Evolutionary conservation across 208 protist species (phyloP), one percentile per base, ranked within the genome.

Genomic region (Leishmania braziliensis): DNA sequence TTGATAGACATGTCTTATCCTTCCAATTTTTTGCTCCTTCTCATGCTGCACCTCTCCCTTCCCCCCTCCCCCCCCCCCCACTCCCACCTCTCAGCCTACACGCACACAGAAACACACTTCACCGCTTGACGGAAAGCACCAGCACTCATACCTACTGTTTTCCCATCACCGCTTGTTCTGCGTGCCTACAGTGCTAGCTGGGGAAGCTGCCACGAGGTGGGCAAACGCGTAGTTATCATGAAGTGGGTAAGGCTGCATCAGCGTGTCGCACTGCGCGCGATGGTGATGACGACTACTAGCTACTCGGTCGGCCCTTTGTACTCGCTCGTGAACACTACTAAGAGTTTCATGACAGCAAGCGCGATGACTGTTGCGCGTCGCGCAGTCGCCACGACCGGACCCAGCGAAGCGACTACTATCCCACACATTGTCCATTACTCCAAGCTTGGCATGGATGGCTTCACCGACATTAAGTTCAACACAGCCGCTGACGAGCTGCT

Each of bases 371-470:
- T 75, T 29, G 51, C 20, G 73, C 53, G 56, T 33, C 73, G 56
- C 39, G 36, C 73, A 65, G 73, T 36, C 36, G 53, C 75, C 39
- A 53, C 46, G 9, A 50, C 83, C 33, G 62, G 48, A 16, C 23
- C 60, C 53, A 56, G 18, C 39, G 54, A 6, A 77, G 65, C 54
- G 29, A 43, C 63, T 2, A 39, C 66, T 9, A 66, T 29, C 5
- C 56, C 66, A 74, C 84, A 84, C 3, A 54, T 80, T 9, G 77
- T 80, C 51, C 84, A 84, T 79, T 90, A 91, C 84, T 93, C 91
- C 8, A 88, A 88, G 66, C 77, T 90, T 3, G 94, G 94, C 58
- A 97, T 97, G 94, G 91, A 95, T 65, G 94, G 94, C 60, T 97
- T 96, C 83, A 95, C 90, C 0, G 90, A 97, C 78, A 78, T 91